Evolutionary conservation across 2,329 filamentous ascomycete genomes (phyloP).

Genomic region (Pseudogymnoascus sp.): DNA sequence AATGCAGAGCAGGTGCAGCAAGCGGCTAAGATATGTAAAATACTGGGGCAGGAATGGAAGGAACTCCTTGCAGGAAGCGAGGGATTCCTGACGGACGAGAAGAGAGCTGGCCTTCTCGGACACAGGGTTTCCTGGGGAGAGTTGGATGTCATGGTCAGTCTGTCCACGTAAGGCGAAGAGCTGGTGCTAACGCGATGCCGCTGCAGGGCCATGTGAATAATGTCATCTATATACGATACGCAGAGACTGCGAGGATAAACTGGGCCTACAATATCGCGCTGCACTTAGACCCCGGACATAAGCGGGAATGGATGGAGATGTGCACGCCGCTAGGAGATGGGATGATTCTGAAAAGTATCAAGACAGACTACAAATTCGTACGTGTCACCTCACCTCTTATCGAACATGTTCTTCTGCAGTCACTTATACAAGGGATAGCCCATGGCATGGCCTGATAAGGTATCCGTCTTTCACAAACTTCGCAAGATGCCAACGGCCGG

Average conservation of each 20-base stretch:
- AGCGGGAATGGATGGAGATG: constrained; percentile 59
- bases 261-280: constrained; percentile 66
- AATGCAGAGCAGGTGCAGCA: constrained; percentile 47
- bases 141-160: constrained; percentile 59
- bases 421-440: constrained; percentile 44
- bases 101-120: constrained; percentile 54
- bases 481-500: constrained; percentile 39
- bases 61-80: constrained; percentile 65
- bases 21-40: constrained; percentile 51
- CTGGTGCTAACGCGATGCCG: constrained; percentile 8
- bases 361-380: constrained; percentile 82
- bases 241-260: constrained; percentile 72
- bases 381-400: constrained; percentile 27
- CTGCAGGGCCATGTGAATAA: constrained; percentile 74
- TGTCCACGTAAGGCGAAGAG: constrained; percentile 11
- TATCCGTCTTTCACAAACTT: constrained; percentile 79
- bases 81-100: constrained; percentile 61
- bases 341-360: constrained; percentile 72
- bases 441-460: constrained; percentile 72
- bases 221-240: constrained; percentile 73
- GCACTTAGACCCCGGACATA: constrained; percentile 53
- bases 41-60: constrained; percentile 61
- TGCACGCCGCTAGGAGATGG: constrained; percentile 60
- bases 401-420: not conserved
- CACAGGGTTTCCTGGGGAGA: constrained; percentile 77